Base-by-base conservation (phyloP, 129 eudicot species). In the sunflower (Helianthus annuus) region DNA sequence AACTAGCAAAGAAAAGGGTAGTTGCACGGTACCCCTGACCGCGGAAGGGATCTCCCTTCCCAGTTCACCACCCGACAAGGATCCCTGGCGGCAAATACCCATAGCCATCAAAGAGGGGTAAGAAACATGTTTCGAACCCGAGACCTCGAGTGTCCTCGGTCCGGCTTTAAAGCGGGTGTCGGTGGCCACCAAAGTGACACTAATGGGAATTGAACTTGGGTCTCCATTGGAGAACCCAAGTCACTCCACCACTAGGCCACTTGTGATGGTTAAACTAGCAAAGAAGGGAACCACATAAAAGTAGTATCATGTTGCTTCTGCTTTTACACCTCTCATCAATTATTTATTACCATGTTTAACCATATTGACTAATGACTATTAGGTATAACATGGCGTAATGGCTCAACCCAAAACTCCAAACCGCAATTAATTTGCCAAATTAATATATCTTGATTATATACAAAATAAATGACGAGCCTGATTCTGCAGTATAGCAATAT, bases 331-430 rank as follows among this genome's bases (percentile, higher is more conserved):
- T 51, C 24, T 45, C 69, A 39, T 74, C 17, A 22, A 64, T 64
- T 62, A 73, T 73, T 16, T 73, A 62, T 51, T 55, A 49, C 39
- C 40, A 63, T 64, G 12, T 38, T 63, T 62, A 16, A 70, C 15
- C 10, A 9, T 19, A 19, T 19, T 19, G 22, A 19, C 22, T 44
- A 51, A 16, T 40, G 24, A 55, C 40, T 48, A 62, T 49, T 17
- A 73, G 64, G 13, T 64, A 64, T 38, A 48, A 16, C 71, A 64
- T 38, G 64, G 52, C 38, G 15, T 39, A 38, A 64, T 38, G 64
- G 52, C 15, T 64, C 64, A 10, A 27, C n/a, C 32, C 72, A 9
- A 40, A 54, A 54, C 56, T 44, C 66, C 15, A 56, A 67, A 32
- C 48, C 49, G 45, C 68, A 8, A 75, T 44, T 55, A 42, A 54